These are phyloP conservation scores for Pisolithus tinctorius DNA, from an alignment of 768 basidiomycete genomes.

Conservation along the genomic window DNA sequence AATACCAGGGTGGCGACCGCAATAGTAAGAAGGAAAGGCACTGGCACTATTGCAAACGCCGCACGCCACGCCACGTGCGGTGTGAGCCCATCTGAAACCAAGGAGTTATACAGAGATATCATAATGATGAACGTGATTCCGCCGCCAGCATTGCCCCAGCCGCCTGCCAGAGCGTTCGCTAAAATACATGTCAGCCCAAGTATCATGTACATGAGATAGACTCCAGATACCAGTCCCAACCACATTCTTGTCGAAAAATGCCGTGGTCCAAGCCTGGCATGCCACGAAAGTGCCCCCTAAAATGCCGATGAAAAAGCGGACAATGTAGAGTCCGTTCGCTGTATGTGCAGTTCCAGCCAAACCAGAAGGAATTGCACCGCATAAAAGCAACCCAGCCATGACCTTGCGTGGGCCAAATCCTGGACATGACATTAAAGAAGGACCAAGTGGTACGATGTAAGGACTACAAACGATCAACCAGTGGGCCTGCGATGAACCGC, in stretches of 20 bases:
- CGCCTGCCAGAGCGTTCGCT: slow-evolving; percentile 50
- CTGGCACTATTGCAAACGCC: slow-evolving; percentile 49
- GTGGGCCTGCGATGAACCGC: slow-evolving; percentile 43
- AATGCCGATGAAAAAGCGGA: slow-evolving; percentile 57
- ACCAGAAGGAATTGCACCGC: slow-evolving; percentile 54
- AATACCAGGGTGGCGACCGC: slow-evolving; percentile 36
- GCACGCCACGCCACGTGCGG: slow-evolving; percentile 46
- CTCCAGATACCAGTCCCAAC: slow-evolving; percentile 28
- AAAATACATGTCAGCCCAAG: slow-evolving; percentile 13
- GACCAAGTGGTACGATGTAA: not conserved
- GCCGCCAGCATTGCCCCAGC: slow-evolving; percentile 44
- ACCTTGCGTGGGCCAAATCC: slow-evolving; percentile 46
- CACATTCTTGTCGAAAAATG: slow-evolving; percentile 48
- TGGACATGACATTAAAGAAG: slow-evolving; percentile 3
- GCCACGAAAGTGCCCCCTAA: slow-evolving; percentile 57
- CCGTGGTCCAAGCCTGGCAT: slow-evolving; percentile 55
- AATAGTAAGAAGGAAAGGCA: slow-evolving; percentile 41
- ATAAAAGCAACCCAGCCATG: slow-evolving; percentile 46
- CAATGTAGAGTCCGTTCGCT: slow-evolving; percentile 33
- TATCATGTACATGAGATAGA: not conserved
- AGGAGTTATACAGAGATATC: slow-evolving; percentile 42
- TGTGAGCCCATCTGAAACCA: slow-evolving; percentile 31
- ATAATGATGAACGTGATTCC: slow-evolving; percentile 53
- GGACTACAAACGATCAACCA: slow-evolving; percentile 34
- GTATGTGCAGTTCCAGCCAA: slow-evolving; percentile 44